Evolutionary conservation across 306 rosid species (phyloP), one percentile per base, ranked within the genome.

Genomic region (Trichosanthes cucumerina): DNA sequence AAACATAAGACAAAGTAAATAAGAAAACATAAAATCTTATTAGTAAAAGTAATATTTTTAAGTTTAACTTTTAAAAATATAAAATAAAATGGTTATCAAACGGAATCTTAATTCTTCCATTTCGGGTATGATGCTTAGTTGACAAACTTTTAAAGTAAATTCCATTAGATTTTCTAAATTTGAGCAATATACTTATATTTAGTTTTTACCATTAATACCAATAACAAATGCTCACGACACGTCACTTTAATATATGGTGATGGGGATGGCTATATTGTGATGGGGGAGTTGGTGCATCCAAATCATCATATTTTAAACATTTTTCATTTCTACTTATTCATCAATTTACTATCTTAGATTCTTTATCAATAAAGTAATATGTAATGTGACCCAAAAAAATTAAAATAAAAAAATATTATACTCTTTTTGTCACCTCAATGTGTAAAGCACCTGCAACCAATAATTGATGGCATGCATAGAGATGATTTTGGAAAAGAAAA

Each of bases 391-490:
- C 18, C 36, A 66, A 69, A n/a, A 68, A 69, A 41, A 12, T 41
- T 41, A 69, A 28, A n/a, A 9, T 21, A 43, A 23, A 21, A 43
- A 23, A 21, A 69, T 69, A 66, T 66, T 1, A n/a, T 66, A 33
- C 2, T 19, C 15, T 9, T 9, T 9, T 66, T 38, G 44, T 34
- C 39, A 28, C 70, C 13, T 43, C 41, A 59, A 63, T 12, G 72
- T 33, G 72, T 26, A 63, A 34, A 63, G 71, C 8, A 62, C 43
- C 69, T 62, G 69, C 68, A 60, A 60, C 68, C 68, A 60, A 60
- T 60, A 60, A 60, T 60, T 60, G 68, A 60, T 28, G 39, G 68
- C 21, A 60, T 60, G 41, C 10, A 60, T 26, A 60, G 39, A 7
- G 68, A 60, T 31, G n/a, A 60, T 60, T 60, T 60, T 28, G 72